Evolutionary conservation across 441 rosid genomes (phyloP).

Genomic region (Lepidium campestre): DNA sequence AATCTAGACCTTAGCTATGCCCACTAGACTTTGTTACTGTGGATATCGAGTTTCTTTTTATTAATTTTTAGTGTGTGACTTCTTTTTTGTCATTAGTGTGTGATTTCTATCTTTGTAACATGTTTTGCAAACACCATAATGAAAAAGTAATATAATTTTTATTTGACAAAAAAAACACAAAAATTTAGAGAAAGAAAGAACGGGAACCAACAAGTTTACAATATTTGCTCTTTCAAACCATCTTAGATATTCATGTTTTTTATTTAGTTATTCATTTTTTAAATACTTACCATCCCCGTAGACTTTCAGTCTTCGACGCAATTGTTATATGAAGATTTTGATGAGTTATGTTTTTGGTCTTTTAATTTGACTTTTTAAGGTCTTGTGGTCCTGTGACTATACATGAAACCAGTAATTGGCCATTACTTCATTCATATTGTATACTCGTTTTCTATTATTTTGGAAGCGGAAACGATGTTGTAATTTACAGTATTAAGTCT

Average conservation of each 20-base stretch:
- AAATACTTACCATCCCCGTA: background rate
- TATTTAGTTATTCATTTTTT: background rate
- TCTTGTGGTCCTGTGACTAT: background rate
- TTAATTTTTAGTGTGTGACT: too few relatives aligned
- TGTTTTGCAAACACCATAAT: too few relatives aligned
- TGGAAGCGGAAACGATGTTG: background rate
- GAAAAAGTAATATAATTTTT: too few relatives aligned
- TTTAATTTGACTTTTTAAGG: background rate
- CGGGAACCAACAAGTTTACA: background rate
- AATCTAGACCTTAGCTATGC: too few relatives aligned
- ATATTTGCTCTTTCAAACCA: background rate
- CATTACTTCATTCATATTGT: background rate
- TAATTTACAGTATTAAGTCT: background rate
- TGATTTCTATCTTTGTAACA: too few relatives aligned
- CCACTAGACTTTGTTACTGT: too few relatives aligned
- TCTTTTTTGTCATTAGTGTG: too few relatives aligned
- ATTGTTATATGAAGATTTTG: background rate
- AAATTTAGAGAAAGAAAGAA: background rate
- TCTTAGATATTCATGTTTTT: background rate
- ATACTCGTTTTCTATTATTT: background rate
- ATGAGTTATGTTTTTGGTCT: background rate
- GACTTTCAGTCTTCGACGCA: background rate
- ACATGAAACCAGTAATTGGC: background rate
- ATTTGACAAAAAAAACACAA: background rate
- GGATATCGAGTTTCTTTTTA: too few relatives aligned